phyloP scores from a whole-genome alignment of 805 yeast genomes.

The Teunomyces lycoperdinae region DNA sequence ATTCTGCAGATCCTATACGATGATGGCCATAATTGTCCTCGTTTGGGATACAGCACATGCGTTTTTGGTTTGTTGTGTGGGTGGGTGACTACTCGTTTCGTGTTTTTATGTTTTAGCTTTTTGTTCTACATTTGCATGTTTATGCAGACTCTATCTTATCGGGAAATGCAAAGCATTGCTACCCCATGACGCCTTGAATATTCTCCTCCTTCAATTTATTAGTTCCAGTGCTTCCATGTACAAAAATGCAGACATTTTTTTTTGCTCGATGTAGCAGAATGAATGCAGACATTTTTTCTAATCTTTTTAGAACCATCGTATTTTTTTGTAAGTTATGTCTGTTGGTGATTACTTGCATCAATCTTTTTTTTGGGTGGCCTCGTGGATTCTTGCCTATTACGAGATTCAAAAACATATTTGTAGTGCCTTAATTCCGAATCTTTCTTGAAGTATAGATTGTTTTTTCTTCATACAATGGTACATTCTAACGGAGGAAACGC shows the following conservation, averaged over 20 bases:
- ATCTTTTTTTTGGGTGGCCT: not conserved
- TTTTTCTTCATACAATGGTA: not conserved
- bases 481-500: too few relatives aligned
- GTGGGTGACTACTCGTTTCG: too few relatives aligned
- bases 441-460: not conserved
- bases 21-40: not conserved
- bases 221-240: too few relatives aligned
- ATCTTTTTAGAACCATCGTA: not conserved
- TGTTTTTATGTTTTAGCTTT: too few relatives aligned
- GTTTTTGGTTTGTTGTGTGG: too few relatives aligned
- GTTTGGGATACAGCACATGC: too few relatives aligned
- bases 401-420: not conserved
- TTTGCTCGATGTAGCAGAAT: not conserved
- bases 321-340: not conserved
- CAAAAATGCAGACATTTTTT: too few relatives aligned
- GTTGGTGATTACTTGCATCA: not conserved
- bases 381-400: not conserved
- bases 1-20: not conserved
- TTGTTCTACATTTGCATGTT: too few relatives aligned
- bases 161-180: too few relatives aligned
- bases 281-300: not conserved
- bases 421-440: not conserved
- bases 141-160: too few relatives aligned
- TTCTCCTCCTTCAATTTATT: too few relatives aligned
- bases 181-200: too few relatives aligned